phyloP scores from a whole-genome alignment of 2,329 filamentous ascomycete genomes.

The Diaporthe australafricana region DNA sequence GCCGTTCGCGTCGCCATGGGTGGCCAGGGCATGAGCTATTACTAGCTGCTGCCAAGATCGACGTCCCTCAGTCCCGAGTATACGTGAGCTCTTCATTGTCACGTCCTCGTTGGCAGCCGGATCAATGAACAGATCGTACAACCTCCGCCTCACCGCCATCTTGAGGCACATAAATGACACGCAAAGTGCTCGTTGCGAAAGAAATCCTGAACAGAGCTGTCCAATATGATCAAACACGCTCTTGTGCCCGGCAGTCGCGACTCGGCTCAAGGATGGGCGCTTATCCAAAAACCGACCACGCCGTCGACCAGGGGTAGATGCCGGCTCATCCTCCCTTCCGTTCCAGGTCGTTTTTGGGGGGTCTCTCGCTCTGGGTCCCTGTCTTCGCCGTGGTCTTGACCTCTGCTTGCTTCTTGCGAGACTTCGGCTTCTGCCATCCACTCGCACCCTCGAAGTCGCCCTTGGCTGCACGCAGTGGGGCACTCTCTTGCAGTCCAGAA shows the following conservation, averaged over 20 bases:
- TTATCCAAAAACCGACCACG: slow-evolving; percentile 37
- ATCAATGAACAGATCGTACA: slow-evolving; percentile 33
- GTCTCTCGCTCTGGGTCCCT: slow-evolving; percentile 60
- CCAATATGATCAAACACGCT: slow-evolving; percentile 40
- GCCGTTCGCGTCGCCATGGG: slow-evolving; percentile 10
- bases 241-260: not conserved
- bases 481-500: slow-evolving; percentile 56
- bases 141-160: slow-evolving; percentile 25
- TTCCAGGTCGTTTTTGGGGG: slow-evolving; percentile 69
- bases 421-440: slow-evolving; percentile 71
- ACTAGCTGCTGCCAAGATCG: slow-evolving; percentile 16
- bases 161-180: slow-evolving; percentile 35
- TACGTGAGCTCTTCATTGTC: slow-evolving; percentile 1
- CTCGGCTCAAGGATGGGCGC: slow-evolving; percentile 16
- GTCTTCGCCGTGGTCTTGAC: slow-evolving; percentile 59
- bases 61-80: slow-evolving; percentile 4
- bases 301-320: not conserved
- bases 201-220: slow-evolving; percentile 41
- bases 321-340: slow-evolving; percentile 69
- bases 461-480: slow-evolving; percentile 65
- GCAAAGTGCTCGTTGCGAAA: slow-evolving; percentile 24
- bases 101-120: slow-evolving; percentile 7
- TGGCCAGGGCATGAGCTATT: not conserved
- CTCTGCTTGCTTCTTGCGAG: slow-evolving; percentile 63
- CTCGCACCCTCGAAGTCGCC: slow-evolving; percentile 60